Base-by-base conservation (phyloP, 2,329 filamentous ascomycete genomes). In the Aureobasidium sp. region DNA sequence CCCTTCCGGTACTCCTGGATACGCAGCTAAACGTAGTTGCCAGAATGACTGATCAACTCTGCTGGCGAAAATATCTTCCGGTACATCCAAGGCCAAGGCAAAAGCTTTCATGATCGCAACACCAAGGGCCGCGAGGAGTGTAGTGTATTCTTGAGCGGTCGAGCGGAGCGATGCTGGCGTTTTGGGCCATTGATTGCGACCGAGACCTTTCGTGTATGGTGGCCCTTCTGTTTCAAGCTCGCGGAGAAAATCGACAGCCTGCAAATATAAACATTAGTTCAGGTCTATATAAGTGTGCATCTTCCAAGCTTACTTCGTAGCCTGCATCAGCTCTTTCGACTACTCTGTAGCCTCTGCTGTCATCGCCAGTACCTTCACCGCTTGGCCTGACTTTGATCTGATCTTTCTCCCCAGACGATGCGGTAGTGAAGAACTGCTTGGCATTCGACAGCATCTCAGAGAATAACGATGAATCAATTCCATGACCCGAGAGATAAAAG, bases 401-500 rank as follows among this genome's bases (percentile, higher is more conserved):
- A 5, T 48, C 41, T 21, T 58, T 58, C n/a, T 58, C 54, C 16
- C 39, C 54, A 2, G 6, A 2, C 1, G 54, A 48, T 15, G 54
- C 54, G 3, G 41, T 48, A 13, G 54, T 39, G 6, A 61, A 61
- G 48, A 61, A 61, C 11, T 44, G 16, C 11, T 42, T 50, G 9
- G 48, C 30, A 5, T 42, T 61, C 0, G 58, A 44, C 2, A 61
- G 48, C 58, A 52, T 61, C 1, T 45, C 13, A 0, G 16, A 2
- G 15, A 61, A 41, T 3, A 61, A 6, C 7, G 47, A 13, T 3
- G 36, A 2, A 27, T 49, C 47, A 13, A 61, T 52, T 7, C 58
- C 58, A 30, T 61, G 58, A 3, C 48, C 29, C 21, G 58, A 53
- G 25, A 61, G 58, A 10, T 61, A 61, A 8, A 61, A 61, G 39